Base-by-base conservation (phyloP, 2,329 filamentous ascomycete species). In the Sporothrix humicola region DNA sequence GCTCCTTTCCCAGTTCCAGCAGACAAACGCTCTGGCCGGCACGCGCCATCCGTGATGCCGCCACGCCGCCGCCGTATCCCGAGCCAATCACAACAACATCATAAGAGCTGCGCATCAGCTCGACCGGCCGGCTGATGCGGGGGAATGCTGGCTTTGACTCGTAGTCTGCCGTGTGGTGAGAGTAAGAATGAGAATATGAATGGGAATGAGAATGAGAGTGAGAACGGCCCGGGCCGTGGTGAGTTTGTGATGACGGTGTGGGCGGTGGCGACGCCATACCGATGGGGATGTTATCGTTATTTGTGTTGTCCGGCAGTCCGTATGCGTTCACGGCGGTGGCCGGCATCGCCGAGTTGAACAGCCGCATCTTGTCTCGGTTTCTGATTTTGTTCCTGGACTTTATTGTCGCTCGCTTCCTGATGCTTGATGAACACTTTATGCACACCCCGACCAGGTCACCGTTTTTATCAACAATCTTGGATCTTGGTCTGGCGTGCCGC, bases 41-140 rank as follows among this genome's bases (percentile, higher is more conserved):
- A 72, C 90, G 85, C 2, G 90, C 87, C 85, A 92, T 89, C 12
- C 90, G 85, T 26, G 88, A 88, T 0, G 90, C 90, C 2, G 90
- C 90, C 23, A 92, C 87, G 31, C 86, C 88, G 54, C 89, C 90
- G 31, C 91, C 91, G 79, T 92, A 93, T 0, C 91, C 91, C 10
- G 89, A 91, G 1, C 91, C 90, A 73, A 92, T 88, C 44, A 92
- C 88, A 12, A 93, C 85, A 54, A 87, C 87, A 80, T 92, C 90
- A 76, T 93, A 92, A 7, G 82, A 81, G 72, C 82, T 81, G 37
- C 86, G 84, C 78, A 91, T 85, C 37, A 89, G 81, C 78, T 90
- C 86, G 13, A 90, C 84, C 0, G 87, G 85, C 74, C 84, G 86
- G 26, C 87, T 88, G 74, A 90, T 86, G 1, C 88, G 84, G 0